These are phyloP conservation scores for Ogataea philodendri DNA, from an alignment of 805 yeast genomes.

Conservation along the genomic window DNA sequence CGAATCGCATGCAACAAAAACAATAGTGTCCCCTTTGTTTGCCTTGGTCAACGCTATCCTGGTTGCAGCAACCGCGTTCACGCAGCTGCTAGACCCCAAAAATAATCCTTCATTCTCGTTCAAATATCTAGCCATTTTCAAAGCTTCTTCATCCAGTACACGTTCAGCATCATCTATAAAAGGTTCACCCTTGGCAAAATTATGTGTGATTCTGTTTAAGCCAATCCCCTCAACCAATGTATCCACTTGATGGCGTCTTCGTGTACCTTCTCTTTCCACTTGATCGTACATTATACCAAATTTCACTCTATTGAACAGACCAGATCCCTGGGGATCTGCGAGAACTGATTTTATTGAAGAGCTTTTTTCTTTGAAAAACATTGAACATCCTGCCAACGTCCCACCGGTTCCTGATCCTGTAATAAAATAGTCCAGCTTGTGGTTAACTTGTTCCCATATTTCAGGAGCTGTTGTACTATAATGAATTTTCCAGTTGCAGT, in stretches of 20 bases:
- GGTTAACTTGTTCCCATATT: conserved; percentile 70
- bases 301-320: conserved; percentile 79
- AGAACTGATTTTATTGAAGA: conserved; percentile 51
- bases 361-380: conserved; percentile 57
- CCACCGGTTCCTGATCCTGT: conserved; percentile 98
- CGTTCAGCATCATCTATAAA: conserved; percentile 75
- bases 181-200: conserved; percentile 68
- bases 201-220: conserved; percentile 78
- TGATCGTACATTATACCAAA: conserved; percentile 91
- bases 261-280: conserved; percentile 87
- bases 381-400: conserved; percentile 89
- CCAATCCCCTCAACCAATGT: conserved; percentile 95
- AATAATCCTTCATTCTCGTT: conserved; percentile 85
- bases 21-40: conserved; percentile 64
- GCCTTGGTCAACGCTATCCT: conserved; percentile 46
- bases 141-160: conserved; percentile 77
- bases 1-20: conserved; percentile 87
- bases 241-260: conserved; percentile 95
- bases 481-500: conserved; percentile 84
- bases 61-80: conserved; percentile 88
- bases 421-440: conserved; percentile 68
- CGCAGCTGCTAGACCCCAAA: conserved; percentile 90
- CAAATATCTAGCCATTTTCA: conserved; percentile 82
- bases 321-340: conserved; percentile 97
- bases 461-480: conserved; percentile 89